Percentiles rank a stretch among this genome's conserved stretches.
phyloP scores from a whole-genome alignment of 1,284 basidiomycete genomes.

The Trametes polyzona region DNA sequence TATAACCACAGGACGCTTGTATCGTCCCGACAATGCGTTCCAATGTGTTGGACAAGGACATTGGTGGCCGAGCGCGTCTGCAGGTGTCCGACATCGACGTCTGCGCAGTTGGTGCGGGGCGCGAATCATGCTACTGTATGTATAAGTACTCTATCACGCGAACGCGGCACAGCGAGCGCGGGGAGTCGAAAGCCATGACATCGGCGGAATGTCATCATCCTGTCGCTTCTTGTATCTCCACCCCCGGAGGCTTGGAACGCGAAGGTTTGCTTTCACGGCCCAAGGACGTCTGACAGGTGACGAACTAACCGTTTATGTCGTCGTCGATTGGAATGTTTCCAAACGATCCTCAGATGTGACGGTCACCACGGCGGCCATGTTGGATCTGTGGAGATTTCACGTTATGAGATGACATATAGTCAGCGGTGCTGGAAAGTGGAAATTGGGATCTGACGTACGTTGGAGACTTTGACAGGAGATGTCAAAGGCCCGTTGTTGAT shows the following conservation, averaged over 20 bases:
- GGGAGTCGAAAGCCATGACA: background rate
- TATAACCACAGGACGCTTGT: background rate
- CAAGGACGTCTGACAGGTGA: background rate
- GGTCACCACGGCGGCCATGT: background rate
- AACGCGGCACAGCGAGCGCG: background rate
- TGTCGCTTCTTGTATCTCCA: background rate
- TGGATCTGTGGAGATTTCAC: background rate
- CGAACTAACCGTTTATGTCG: background rate
- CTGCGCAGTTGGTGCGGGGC: background rate
- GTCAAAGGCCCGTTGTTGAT: constrained; percentile 15
- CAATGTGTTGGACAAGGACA: background rate
- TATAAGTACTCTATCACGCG: background rate
- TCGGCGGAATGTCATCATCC: constrained; percentile 1
- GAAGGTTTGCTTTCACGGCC: background rate
- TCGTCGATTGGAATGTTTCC: background rate
- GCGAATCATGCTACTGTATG: background rate
- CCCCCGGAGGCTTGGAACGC: background rate
- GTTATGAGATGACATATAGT: background rate
- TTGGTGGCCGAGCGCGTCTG: background rate
- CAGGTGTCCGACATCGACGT: background rate
- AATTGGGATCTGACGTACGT: background rate
- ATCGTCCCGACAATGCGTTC: background rate
- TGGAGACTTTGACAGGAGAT: constrained; percentile 17
- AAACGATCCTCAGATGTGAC: background rate
- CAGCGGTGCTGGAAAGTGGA: background rate